Evolutionary conservation across 2,329 filamentous ascomycete species (phyloP).

Genomic region (Hypomyces rosellus): DNA sequence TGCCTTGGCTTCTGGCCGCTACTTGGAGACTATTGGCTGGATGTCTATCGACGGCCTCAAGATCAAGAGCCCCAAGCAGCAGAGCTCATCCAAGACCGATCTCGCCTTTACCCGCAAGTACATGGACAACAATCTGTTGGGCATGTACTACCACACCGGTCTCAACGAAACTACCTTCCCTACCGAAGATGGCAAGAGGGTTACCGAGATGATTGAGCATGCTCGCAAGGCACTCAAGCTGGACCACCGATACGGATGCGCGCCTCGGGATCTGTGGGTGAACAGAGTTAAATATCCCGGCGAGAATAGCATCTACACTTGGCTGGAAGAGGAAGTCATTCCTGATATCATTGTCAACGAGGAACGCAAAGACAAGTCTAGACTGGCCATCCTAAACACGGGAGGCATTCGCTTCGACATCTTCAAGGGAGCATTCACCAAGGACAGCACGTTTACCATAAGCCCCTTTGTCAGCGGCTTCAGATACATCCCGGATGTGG

Average conservation of each 20-base stretch:
- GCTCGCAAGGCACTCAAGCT: conserved; percentile 66
- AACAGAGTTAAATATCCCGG: conserved; percentile 68
- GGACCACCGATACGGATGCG: conserved; percentile 74
- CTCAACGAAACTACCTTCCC: conserved; percentile 67
- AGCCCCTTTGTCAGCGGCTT: conserved; percentile 83
- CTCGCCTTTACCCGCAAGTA: conserved; percentile 70
- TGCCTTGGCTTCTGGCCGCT: conserved; percentile 80
- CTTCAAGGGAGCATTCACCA: conserved; percentile 85
- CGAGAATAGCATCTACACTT: conserved; percentile 70
- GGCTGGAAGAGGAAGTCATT: conserved; percentile 70
- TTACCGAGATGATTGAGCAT: conserved; percentile 61
- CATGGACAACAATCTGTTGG: conserved; percentile 89
- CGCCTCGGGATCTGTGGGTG: conserved; percentile 76
- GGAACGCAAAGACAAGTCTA: conserved; percentile 53
- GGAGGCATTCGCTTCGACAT: conserved; percentile 93
- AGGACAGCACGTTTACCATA: conserved; percentile 77
- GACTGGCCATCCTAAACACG: conserved; percentile 76
- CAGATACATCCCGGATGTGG: conserved; percentile 70
- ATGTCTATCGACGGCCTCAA: conserved; percentile 70
- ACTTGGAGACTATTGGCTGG: conserved; percentile 94
- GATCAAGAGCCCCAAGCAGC: conserved; percentile 19
- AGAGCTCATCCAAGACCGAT: conserved; percentile 25
- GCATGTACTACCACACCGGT: conserved; percentile 73
- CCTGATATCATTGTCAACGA: conserved; percentile 57
- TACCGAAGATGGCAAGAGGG: conserved; percentile 66